Evolutionary conservation across 2,329 filamentous ascomycete genomes (phyloP).

Genomic region (Akanthomyces uredinophilus): DNA sequence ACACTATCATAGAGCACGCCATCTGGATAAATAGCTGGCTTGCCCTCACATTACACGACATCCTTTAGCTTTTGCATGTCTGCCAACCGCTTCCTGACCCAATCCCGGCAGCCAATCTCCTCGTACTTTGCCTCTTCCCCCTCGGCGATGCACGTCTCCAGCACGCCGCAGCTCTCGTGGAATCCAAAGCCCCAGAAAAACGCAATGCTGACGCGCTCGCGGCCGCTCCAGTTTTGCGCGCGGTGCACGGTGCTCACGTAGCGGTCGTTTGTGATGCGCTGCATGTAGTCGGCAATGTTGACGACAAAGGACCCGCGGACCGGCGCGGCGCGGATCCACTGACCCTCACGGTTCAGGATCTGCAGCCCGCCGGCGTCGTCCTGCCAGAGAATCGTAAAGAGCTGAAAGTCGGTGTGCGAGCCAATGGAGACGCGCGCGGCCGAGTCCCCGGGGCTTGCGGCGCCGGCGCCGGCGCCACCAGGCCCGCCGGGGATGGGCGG

Average conservation of each 20-base stretch:
- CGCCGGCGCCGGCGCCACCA: neutral
- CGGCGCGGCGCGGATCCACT: conserved; percentile 39
- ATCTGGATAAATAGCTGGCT: too few relatives aligned
- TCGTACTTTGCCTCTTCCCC: conserved; percentile 33
- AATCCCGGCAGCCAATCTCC: conserved; percentile 35
- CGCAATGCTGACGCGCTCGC: conserved; percentile 39
- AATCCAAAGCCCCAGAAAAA: conserved; percentile 42
- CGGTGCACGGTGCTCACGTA: conserved; percentile 47
- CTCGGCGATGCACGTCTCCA: conserved; percentile 32
- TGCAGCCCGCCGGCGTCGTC: conserved; percentile 38
- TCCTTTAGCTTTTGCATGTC: conserved; percentile 25
- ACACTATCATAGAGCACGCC: too few relatives aligned
- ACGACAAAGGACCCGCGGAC: conserved; percentile 41
- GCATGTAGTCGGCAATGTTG: conserved; percentile 48
- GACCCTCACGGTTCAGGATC: conserved; percentile 33
- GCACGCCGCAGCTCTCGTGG: conserved; percentile 36
- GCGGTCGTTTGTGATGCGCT: conserved; percentile 45
- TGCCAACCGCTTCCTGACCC: conserved; percentile 30
- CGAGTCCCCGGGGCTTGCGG: neutral
- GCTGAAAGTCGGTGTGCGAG: conserved; percentile 49
- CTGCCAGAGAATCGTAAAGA: conserved; percentile 45
- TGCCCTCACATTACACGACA: too few relatives aligned
- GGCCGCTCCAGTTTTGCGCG: conserved; percentile 36
- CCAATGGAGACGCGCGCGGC: conserved; percentile 35
- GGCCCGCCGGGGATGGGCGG: conserved; percentile 22